Evolutionary conservation across 116 monocot genomes (phyloP).

Genomic region (Dioscorea cayenensis): DNA sequence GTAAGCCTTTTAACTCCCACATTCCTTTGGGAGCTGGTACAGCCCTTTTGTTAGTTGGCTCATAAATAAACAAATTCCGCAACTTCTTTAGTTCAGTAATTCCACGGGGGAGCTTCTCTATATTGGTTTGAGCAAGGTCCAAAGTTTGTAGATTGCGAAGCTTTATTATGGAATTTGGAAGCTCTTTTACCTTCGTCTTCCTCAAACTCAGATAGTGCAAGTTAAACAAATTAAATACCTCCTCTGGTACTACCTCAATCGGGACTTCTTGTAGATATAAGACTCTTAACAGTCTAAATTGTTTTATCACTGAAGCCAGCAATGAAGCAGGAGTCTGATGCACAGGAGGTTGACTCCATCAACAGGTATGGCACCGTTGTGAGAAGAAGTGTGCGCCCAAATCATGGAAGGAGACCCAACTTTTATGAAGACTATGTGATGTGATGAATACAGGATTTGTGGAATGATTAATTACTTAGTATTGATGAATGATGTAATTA

Average conservation of each 20-base stretch:
- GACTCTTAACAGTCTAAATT: constrained; percentile 4
- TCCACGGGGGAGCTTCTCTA: constrained; percentile 10
- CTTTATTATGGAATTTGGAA: constrained; percentile 12
- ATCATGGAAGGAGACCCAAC: no score
- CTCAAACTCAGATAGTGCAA: constrained; percentile 23
- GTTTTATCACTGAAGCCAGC: background rate
- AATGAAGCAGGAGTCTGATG: background rate
- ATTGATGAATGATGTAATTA: no score
- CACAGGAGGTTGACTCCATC: no score
- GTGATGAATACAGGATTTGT: no score
- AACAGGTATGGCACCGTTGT: no score
- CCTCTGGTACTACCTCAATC: constrained; percentile 9
- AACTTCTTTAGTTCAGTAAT: constrained; percentile 12
- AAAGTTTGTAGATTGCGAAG: constrained; percentile 18
- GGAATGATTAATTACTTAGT: no score
- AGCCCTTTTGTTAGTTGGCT: background rate
- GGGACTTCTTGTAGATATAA: constrained; percentile 9
- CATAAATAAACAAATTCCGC: constrained; percentile 3
- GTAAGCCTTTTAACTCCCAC: constrained; percentile 13
- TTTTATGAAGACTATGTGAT: no score
- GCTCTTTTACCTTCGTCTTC: constrained; percentile 12
- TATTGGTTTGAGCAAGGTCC: background rate
- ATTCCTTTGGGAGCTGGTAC: constrained; percentile 9
- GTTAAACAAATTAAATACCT: constrained; percentile 17
- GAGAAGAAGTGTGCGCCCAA: no score